Base-by-base conservation (phyloP, 2,329 filamentous ascomycete species). In the Arthrobotrys pseudoclavata region DNA sequence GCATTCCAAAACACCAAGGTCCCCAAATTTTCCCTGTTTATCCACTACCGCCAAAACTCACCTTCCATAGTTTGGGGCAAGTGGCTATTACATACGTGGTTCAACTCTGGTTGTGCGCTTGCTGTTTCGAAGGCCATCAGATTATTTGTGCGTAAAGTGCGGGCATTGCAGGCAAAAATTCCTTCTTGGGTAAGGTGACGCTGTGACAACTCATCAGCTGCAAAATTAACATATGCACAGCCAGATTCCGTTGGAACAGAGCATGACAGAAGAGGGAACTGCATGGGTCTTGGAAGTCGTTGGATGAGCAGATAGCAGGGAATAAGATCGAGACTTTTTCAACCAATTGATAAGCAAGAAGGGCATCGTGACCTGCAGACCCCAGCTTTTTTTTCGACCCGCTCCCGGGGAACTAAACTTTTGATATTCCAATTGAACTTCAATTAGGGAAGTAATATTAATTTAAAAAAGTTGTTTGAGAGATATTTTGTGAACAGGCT, bases 151-250 rank as follows among this genome's bases (percentile, higher is more conserved):
- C 66, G 66, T 70, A 68, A 76, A 67, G 50, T 76, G 72, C 60
- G 72, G 66, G 60, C 66, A 69, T 70, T 66, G 66, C 72, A 70
- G 66, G 50, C 66, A 52, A 66, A 64, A 76, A 70, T 76, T 69
- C 72, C 61, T 76, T 45, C 57, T 76, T 70, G 22, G 72, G 72
- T 70, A 70, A 76, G 66, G 72, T 70, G 72, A 76, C 50, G 72
- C 66, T 76, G 52, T 76, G 72, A 76, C 72, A 76, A 76, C 72
- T 76, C 72, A 76, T 76, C 72, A 76, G 63, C 42, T 76, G 72
- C 72, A 76, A 69, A 76, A 70, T 50, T 70, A 70, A 67, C 72
- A 70, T 64, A 76, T 70, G 72, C 66, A 67, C 60, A 75, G 62
- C 64, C 47, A 53, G 47, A 69, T 67, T 63, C 42, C 48, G 66